Percentiles rank a stretch among this genome's conserved stretches.
These are phyloP conservation scores for Aspergillus taichungensis DNA, from an alignment of 495 filamentous ascomycete genomes.

Conservation along the genomic window DNA sequence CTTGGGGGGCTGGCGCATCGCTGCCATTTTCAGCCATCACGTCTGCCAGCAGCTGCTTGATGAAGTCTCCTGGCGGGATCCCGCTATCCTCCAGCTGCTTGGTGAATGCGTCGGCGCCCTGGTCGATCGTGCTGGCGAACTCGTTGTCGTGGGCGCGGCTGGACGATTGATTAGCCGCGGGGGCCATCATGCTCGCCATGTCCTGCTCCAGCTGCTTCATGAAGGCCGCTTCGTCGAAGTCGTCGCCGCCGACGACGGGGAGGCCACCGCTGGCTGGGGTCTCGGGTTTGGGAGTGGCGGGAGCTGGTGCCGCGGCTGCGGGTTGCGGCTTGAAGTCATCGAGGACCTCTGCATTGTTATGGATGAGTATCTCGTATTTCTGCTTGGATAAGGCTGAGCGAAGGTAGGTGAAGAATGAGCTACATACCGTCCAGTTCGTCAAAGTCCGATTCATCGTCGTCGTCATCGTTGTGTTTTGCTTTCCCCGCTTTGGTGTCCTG, in stretches of 20 bases:
- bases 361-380: neutral
- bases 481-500: slow-evolving; percentile 4
- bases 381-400: neutral
- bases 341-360: slow-evolving; percentile 60
- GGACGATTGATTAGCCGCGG: slow-evolving; percentile 13
- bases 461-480: slow-evolving; percentile 7
- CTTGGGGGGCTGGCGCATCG: slow-evolving; percentile 9
- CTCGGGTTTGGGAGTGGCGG: slow-evolving; percentile 26
- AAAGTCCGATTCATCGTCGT: slow-evolving; percentile 53
- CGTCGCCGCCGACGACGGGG: slow-evolving; percentile 14
- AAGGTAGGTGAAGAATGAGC: neutral
- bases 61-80: slow-evolving; percentile 65
- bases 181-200: slow-evolving; percentile 71
- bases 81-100: slow-evolving; percentile 71
- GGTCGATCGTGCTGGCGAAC: slow-evolving; percentile 23
- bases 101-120: slow-evolving; percentile 50
- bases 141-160: slow-evolving; percentile 14
- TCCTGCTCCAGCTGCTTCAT: slow-evolving; percentile 74
- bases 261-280: slow-evolving; percentile 7
- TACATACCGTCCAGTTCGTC: slow-evolving; percentile 80
- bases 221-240: slow-evolving; percentile 54
- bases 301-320: slow-evolving; percentile 28
- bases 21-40: slow-evolving; percentile 68
- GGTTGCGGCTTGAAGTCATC: slow-evolving; percentile 67
- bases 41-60: slow-evolving; percentile 69